phyloP scores from a whole-genome alignment of 2,329 filamentous ascomycete species.

The Apiospora aurea region DNA sequence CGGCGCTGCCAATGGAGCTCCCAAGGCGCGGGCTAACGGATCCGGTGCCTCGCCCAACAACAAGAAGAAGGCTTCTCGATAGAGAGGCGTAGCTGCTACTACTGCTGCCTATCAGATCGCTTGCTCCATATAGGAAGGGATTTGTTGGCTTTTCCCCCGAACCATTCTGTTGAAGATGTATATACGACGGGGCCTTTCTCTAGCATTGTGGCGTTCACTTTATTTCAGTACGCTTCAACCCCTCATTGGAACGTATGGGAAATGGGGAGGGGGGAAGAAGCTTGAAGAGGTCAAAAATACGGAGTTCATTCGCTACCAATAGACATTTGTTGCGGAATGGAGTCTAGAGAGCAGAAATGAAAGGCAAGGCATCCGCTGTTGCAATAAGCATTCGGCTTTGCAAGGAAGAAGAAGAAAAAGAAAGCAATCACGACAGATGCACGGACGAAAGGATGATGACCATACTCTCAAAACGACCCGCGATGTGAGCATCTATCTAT shows the following conservation, averaged over 20 bases:
- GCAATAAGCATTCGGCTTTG: neutral
- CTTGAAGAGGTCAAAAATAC: neutral
- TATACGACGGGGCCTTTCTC: neutral
- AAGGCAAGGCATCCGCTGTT: neutral
- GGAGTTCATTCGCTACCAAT: slow-evolving; percentile 14
- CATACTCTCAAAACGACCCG: neutral
- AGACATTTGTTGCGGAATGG: neutral
- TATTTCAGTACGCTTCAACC: neutral
- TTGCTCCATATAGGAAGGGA: neutral
- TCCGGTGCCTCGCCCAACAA: slow-evolving; percentile 28
- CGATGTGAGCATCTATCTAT: slow-evolving; percentile 4
- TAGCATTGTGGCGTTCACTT: neutral
- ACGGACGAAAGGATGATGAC: neutral
- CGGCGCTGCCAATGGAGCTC: slow-evolving; percentile 35
- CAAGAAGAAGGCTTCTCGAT: slow-evolving; percentile 33
- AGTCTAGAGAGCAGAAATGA: neutral
- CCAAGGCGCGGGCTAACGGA: slow-evolving; percentile 34
- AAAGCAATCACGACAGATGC: neutral
- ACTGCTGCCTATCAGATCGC: neutral
- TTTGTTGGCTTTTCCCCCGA: neutral
- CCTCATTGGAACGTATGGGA: neutral
- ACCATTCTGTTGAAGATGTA: neutral
- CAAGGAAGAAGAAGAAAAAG: neutral
- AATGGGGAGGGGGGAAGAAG: neutral
- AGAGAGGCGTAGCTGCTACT: neutral